Percentiles rank a stretch among this genome's conserved stretches.
Evolutionary conservation across 1,139 yeast genomes (phyloP).

Genomic region (Kodamaea sp.): DNA sequence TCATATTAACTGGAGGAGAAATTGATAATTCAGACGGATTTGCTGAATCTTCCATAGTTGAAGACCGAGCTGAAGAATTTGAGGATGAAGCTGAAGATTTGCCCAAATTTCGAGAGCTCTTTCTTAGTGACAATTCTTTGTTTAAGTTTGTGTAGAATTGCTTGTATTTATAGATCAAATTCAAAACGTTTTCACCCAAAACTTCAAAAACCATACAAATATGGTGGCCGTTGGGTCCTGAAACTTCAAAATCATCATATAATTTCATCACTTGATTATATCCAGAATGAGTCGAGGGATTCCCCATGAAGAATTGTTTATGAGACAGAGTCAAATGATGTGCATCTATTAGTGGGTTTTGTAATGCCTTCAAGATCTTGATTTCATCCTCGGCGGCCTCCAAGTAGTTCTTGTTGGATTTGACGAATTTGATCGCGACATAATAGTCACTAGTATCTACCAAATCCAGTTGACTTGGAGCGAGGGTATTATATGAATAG

Average conservation of each 20-base stretch:
- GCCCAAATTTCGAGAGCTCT: background rate
- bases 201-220: conserved; percentile 89
- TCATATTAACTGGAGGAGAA: conserved; percentile 8
- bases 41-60: conserved; percentile 3
- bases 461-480: background rate
- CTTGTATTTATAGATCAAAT: conserved; percentile 62
- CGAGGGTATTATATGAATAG: background rate
- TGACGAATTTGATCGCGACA: conserved; percentile 82
- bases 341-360: conserved; percentile 22
- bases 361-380: conserved; percentile 49
- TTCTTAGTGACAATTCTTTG: conserved; percentile 9
- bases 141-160: conserved; percentile 26
- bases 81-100: background rate
- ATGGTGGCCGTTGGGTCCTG: conserved; percentile 74
- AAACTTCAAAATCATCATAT: conserved; percentile 62
- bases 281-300: conserved; percentile 55
- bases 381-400: conserved; percentile 89
- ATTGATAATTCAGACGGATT: conserved; percentile 4
- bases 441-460: conserved; percentile 49
- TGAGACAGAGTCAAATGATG: conserved; percentile 10
- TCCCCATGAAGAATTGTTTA: conserved; percentile 20
- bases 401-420: conserved; percentile 70
- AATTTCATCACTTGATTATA: conserved; percentile 61
- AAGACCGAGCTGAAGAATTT: background rate
- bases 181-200: conserved; percentile 75